Percentiles rank a stretch among this genome's conserved stretches.
Conservation (phyloP, 768 basidiomycete species). For the Leccinum incarnatum region DNA sequence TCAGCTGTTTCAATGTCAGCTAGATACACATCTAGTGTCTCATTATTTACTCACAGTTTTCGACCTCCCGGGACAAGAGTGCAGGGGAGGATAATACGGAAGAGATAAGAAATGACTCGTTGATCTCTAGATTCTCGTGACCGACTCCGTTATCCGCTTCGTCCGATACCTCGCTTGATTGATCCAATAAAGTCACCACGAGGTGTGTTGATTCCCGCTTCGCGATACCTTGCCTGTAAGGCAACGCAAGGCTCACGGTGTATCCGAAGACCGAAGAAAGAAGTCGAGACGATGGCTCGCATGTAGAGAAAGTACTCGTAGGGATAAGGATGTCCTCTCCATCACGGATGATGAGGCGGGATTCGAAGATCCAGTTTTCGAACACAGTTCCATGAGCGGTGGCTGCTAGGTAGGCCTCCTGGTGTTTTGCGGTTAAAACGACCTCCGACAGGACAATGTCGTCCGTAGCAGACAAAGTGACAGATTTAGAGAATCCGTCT, state of each 20-base stretch:
- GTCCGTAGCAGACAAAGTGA: slow-evolving; percentile 24
- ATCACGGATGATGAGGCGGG: slow-evolving; percentile 50
- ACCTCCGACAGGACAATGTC: slow-evolving; percentile 47
- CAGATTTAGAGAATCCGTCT: slow-evolving; percentile 10
- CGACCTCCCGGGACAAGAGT: slow-evolving; percentile 7
- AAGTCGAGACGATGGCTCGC: slow-evolving; percentile 11
- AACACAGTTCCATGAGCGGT: slow-evolving; percentile 34
- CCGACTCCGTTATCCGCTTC: slow-evolving; percentile 10
- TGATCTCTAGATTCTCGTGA: slow-evolving; percentile 60
- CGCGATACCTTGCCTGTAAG: slow-evolving; percentile 70
- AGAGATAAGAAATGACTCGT: slow-evolving; percentile 65
- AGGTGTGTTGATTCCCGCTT: slow-evolving; percentile 49
- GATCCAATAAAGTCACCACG: slow-evolving; percentile 41
- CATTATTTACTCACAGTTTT: slow-evolving; percentile 6
- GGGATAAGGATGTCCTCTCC: slow-evolving; percentile 40
- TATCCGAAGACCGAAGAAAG: slow-evolving; percentile 35
- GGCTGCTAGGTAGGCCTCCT: slow-evolving; percentile 46
- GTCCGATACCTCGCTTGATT: slow-evolving; percentile 1
- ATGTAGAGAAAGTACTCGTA: slow-evolving; percentile 15
- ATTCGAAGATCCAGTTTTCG: slow-evolving; percentile 43
- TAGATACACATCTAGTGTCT: not conserved
- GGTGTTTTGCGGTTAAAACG: slow-evolving; percentile 49
- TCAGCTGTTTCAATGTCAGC: not conserved
- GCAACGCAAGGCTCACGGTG: slow-evolving; percentile 59
- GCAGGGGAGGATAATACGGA: slow-evolving; percentile 36